Evolutionary conservation across 345 rosid species (phyloP), one percentile per base, ranked within the genome.

Genomic region (Ceriops zippeliana): DNA sequence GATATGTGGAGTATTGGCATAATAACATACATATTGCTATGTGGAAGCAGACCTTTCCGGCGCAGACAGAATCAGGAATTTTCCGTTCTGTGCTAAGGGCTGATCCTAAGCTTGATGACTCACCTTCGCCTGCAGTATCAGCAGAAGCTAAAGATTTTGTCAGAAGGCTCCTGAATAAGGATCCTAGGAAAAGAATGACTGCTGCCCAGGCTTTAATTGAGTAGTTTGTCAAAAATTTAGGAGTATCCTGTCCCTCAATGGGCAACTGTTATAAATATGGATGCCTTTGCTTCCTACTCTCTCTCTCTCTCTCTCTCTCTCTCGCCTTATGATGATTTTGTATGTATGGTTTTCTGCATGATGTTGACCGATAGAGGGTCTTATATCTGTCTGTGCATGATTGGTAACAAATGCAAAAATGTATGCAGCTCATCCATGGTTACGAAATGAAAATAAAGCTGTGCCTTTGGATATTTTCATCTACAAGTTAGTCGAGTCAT

Each of bases 1-100:
- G 99, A 95, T 78, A 83, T 90, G 80, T 95, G 99, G 99, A 91
- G 99, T 68, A 82, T 91, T 49, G 99, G 98, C 38, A 93, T 95
- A 70, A 90, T 91, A 83, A 70, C 89, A 58, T 91, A 91, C 72
- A 90, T 95, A 70, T 79, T 95, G 73, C 84, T 95, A 59, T 95
- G 99, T 76, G 98, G 99, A 66, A 90, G 98, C 82, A 83, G 97
- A 76, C 99, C 99, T 38, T 89, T 91, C 76, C 91, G 91, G 95
- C 96, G 68, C 77, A 93, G 58, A 91, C 96, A 8, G 99, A 95
- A 85, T 95, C 99, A 28, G 96, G 96, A 56, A 95, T 91, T 77
- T 91, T 95, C 46, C 93, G 96, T 17, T 90, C 96, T 51, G 99
- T 95, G 65, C 84, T 95, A 73, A 84, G 90, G 84, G 86, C 89